Conservation (phyloP, 306 rosid genomes). For the Malus fusca region DNA sequence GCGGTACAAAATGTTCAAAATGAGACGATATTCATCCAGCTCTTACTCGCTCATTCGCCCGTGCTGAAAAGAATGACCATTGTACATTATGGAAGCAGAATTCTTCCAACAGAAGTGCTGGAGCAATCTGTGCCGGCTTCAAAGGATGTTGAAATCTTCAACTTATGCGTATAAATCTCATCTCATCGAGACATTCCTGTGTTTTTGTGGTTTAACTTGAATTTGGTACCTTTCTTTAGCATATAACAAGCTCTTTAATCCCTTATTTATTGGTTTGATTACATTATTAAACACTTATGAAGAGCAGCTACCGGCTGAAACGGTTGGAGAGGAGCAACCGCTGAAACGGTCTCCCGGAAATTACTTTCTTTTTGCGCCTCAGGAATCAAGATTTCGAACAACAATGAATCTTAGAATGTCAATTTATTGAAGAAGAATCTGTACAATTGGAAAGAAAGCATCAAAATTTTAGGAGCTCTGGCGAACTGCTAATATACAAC, state of each 20-base stretch:
- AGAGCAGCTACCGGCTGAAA: too few relatives aligned
- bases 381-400: neutral
- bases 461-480: conserved; percentile 24
- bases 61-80: conserved; percentile 7
- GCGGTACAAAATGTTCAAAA: neutral
- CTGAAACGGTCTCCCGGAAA: too few relatives aligned
- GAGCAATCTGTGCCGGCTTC: neutral
- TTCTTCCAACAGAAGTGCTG: neutral
- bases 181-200: neutral
- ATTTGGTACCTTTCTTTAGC: neutral
- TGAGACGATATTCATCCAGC: neutral
- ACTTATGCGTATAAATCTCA: neutral
- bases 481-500: conserved; percentile 39
- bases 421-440: conserved; percentile 35
- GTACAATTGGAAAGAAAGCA: conserved; percentile 51
- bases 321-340: too few relatives aligned
- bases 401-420: conserved; percentile 30
- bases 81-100: neutral
- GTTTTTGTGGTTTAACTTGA: neutral
- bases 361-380: too few relatives aligned
- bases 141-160: conserved; percentile 1
- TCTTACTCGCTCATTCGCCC: conserved; percentile 7
- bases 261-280: neutral
- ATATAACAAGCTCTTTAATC: neutral
- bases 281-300: neutral